Conservation (phyloP, 257 asterid species). For the Capsicum rhomboideum region DNA sequence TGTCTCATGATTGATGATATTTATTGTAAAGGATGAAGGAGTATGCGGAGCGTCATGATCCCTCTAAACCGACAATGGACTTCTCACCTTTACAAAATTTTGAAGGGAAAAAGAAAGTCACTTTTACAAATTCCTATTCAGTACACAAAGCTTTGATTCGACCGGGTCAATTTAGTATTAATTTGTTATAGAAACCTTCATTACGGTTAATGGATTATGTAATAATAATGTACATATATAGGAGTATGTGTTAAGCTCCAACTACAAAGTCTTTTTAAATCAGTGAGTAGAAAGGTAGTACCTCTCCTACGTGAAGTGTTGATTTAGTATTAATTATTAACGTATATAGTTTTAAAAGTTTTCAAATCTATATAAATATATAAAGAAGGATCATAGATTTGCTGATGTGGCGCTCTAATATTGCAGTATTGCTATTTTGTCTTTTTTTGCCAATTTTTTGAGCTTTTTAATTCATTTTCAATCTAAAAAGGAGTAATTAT, state of each 20-base stretch:
- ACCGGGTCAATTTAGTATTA: too few relatives aligned
- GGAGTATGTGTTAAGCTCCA: neutral
- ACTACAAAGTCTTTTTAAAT: neutral
- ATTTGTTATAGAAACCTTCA: neutral
- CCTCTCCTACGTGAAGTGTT: too few relatives aligned
- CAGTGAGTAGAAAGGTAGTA: neutral
- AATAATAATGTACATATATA: neutral
- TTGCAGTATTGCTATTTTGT: too few relatives aligned
- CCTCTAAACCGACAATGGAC: conserved; percentile 1
- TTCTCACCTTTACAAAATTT: neutral
- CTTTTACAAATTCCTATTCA: neutral
- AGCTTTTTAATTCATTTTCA: too few relatives aligned
- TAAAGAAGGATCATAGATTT: too few relatives aligned
- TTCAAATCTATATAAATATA: too few relatives aligned
- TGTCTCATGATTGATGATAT: neutral
- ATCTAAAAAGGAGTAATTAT: too few relatives aligned
- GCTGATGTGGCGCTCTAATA: too few relatives aligned
- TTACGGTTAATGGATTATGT: neutral
- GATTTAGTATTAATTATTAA: too few relatives aligned
- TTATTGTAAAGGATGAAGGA: neutral
- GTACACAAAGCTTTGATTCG: too few relatives aligned
- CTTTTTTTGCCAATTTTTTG: too few relatives aligned
- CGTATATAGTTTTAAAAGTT: neutral
- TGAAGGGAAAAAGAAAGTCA: neutral
- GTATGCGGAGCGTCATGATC: neutral